Conservation (phyloP, 1,284 basidiomycete genomes). For the Anthracocystis panici-leucophaei region DNA sequence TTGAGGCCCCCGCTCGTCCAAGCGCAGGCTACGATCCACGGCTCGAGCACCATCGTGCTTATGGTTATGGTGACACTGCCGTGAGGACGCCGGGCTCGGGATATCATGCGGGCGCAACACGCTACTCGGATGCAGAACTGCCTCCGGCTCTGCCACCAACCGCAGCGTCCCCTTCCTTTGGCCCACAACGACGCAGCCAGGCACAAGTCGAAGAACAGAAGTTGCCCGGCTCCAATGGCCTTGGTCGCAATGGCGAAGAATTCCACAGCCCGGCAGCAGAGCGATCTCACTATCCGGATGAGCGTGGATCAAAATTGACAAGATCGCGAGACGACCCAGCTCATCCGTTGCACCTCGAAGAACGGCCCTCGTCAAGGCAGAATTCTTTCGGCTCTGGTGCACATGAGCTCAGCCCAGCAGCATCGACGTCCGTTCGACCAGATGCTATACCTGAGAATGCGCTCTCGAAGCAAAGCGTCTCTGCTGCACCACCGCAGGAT, state of each 20-base stretch:
- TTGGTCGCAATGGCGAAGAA: not conserved
- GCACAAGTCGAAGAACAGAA: slow-evolving; percentile 6
- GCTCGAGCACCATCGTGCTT: slow-evolving; percentile 7
- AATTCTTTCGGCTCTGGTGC: not conserved
- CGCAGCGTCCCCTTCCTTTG: slow-evolving; percentile 20
- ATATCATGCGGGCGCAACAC: slow-evolving; percentile 4
- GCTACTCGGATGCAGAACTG: slow-evolving; percentile 12
- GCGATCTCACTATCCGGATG: not conserved
- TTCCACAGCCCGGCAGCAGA: not conserved
- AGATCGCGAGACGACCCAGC: not conserved
- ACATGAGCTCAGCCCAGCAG: not conserved
- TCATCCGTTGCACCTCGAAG: not conserved
- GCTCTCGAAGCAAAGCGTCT: not conserved
- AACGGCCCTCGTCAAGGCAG: not conserved
- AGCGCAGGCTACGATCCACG: slow-evolving; percentile 1
- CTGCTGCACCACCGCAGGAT: not conserved
- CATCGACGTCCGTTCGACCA: not conserved
- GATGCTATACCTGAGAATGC: not conserved
- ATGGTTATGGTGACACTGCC: slow-evolving; percentile 2
- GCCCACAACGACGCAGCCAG: slow-evolving; percentile 22
- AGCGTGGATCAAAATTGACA: not conserved
- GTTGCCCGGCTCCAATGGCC: slow-evolving; percentile 9
- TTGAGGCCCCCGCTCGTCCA: slow-evolving; percentile 4
- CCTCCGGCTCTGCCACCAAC: slow-evolving; percentile 25
- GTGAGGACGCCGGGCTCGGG: slow-evolving; percentile 24